Evolutionary conservation across 495 filamentous ascomycete species (phyloP).

Genomic region (Bacidia gigantensis): DNA sequence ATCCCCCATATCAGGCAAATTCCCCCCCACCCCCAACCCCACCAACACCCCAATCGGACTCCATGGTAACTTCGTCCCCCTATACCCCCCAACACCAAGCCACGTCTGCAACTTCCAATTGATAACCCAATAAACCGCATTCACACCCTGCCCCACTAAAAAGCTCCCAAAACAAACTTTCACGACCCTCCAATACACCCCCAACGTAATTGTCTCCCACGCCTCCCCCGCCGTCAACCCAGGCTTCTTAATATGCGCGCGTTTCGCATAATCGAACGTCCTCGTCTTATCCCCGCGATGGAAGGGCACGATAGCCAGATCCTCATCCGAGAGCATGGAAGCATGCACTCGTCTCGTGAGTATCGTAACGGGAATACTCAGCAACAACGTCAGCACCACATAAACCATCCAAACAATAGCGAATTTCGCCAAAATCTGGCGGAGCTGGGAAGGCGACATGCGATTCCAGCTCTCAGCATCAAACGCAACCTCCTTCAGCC

Average conservation of each 20-base stretch:
- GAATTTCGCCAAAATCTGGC: slow-evolving; percentile 9
- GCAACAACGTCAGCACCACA: slow-evolving; percentile 7
- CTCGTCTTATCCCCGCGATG: slow-evolving; percentile 7
- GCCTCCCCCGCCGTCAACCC: slow-evolving; percentile 13
- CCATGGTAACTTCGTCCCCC: slow-evolving; percentile 11
- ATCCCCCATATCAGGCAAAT: neutral
- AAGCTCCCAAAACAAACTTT: no score
- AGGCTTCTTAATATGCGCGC: slow-evolving; percentile 9
- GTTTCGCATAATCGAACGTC: neutral
- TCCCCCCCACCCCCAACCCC: neutral
- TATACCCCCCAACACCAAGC: slow-evolving; percentile 8
- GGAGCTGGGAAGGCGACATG: slow-evolving; percentile 7
- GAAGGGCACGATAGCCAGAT: slow-evolving; percentile 16
- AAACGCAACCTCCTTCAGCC: slow-evolving; percentile 12
- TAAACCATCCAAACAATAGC: slow-evolving; percentile 11
- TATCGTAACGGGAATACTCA: slow-evolving; percentile 13
- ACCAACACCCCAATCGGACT: slow-evolving; percentile 1
- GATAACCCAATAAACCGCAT: slow-evolving; percentile 12
- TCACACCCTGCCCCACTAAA: no score
- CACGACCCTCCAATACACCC: slow-evolving; percentile 11
- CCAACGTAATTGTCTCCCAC: slow-evolving; percentile 11
- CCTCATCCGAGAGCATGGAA: slow-evolving; percentile 18
- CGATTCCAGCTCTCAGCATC: slow-evolving; percentile 13
- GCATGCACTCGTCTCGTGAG: slow-evolving; percentile 14
- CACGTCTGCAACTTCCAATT: slow-evolving; percentile 14